phyloP scores from a whole-genome alignment of 345 rosid genomes.

The Aquilaria yunnanensis region DNA sequence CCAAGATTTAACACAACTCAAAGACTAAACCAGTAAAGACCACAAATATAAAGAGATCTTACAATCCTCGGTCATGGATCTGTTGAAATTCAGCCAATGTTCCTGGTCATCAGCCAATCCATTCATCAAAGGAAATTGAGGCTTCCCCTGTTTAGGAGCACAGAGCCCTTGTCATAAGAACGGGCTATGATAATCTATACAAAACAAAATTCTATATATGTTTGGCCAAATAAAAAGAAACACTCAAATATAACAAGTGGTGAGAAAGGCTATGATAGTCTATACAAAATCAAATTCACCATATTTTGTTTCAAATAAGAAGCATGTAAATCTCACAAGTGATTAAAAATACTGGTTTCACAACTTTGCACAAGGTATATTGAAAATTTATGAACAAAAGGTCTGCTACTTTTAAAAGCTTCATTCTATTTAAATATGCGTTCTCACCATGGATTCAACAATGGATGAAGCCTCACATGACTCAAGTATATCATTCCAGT shows the following conservation, averaged over 20 bases:
- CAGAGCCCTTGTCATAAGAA: neutral
- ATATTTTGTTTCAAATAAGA: neutral
- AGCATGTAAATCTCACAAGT: too few species aligned
- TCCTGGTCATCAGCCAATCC: conserved; percentile 26
- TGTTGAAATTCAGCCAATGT: conserved; percentile 27
- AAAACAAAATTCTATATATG: neutral
- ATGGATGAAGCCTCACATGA: conserved; percentile 29
- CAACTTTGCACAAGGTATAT: too few species aligned
- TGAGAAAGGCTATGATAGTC: neutral
- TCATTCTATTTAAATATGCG: neutral
- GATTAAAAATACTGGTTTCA: too few species aligned
- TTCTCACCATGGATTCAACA: conserved; percentile 30
- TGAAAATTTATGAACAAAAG: too few species aligned
- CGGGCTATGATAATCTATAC: too few species aligned
- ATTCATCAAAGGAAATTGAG: conserved; percentile 20
- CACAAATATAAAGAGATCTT: conserved; percentile 8
- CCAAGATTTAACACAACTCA: neutral
- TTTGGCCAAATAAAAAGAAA: neutral
- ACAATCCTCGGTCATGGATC: conserved; percentile 13
- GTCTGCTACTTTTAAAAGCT: too few species aligned
- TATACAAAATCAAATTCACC: neutral
- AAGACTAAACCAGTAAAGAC: conserved; percentile 6
- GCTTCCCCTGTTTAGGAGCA: conserved; percentile 34
- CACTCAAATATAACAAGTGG: neutral
- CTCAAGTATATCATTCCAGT: conserved; percentile 47